phyloP scores from a whole-genome alignment of 2,329 filamentous ascomycete genomes.

The Cladophialophora carrionii region DNA sequence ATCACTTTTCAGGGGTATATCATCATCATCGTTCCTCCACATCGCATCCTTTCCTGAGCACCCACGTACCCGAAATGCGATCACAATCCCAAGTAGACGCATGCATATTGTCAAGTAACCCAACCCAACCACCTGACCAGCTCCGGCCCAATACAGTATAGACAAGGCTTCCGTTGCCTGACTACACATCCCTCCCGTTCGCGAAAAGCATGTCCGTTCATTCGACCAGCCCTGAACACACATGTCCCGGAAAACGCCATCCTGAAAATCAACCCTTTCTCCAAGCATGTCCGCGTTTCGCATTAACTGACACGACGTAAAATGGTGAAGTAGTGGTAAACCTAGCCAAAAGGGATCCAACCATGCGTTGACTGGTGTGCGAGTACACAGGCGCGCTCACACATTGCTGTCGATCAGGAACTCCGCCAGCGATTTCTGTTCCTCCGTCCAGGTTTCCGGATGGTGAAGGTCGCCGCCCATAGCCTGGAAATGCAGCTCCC shows the following conservation, averaged over 20 bases:
- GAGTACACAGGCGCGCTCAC: background rate
- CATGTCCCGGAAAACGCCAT: background rate
- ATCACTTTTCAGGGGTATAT: slow-evolving; percentile 7
- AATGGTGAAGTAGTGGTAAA: background rate
- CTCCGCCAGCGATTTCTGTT: slow-evolving; percentile 24
- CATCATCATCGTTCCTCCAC: background rate
- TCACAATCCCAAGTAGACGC: background rate
- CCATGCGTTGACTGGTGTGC: background rate
- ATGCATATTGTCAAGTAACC: background rate
- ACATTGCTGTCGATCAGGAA: slow-evolving; percentile 19
- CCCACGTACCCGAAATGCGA: background rate
- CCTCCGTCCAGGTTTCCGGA: slow-evolving; percentile 27
- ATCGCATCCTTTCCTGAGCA: background rate
- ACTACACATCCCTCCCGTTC: background rate
- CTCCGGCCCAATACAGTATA: background rate
- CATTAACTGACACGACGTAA: background rate
- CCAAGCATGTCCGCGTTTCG: background rate
- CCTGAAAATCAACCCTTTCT: background rate
- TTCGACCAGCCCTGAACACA: background rate
- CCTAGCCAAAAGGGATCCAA: background rate
- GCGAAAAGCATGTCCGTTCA: background rate
- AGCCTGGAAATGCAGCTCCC: slow-evolving; percentile 19
- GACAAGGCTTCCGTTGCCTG: background rate
- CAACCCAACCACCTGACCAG: background rate
- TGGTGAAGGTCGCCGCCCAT: slow-evolving; percentile 28